These are phyloP conservation scores for Rheum nobile DNA, from an alignment of 148 eudicot genomes.

Conservation along the genomic window DNA sequence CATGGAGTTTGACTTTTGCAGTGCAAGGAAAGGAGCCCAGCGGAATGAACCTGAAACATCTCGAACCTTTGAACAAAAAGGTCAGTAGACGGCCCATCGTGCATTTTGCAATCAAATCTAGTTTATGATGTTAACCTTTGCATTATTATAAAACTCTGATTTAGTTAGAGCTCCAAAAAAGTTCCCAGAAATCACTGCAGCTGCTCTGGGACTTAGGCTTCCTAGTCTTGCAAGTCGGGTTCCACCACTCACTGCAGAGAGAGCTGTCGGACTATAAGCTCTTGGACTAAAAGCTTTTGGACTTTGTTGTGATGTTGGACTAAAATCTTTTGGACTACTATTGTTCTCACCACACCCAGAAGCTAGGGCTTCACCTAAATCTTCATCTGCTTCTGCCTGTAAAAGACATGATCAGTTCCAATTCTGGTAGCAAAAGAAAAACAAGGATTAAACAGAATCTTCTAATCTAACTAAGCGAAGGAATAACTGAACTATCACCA, in stretches of 20 bases:
- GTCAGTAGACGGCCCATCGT: not conserved
- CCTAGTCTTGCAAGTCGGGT: conserved; percentile 37
- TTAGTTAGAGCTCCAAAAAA: conserved; percentile 79
- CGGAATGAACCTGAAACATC: conserved; percentile 88
- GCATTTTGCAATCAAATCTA: not conserved
- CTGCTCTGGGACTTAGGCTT: conserved; percentile 58
- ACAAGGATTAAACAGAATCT: not conserved
- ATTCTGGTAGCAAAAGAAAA: not conserved
- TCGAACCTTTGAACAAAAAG: conserved; percentile 41
- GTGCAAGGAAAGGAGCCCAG: conserved; percentile 97
- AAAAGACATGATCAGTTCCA: not conserved
- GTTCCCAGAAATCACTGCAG: conserved; percentile 65
- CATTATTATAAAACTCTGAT: conserved; percentile 74
- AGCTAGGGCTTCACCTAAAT: conserved; percentile 6
- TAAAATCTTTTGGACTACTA: not conserved
- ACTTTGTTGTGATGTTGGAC: conserved; percentile 14
- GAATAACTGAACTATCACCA: not conserved
- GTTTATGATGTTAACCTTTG: conserved; percentile 37
- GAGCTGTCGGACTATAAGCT: conserved; percentile 31
- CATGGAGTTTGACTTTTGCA: conserved; percentile 78
- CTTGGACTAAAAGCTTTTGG: conserved; percentile 2
- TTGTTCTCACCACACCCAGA: not conserved
- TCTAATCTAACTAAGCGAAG: not conserved
- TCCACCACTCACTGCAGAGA: conserved; percentile 41
- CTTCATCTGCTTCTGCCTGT: conserved; percentile 72